Percentiles rank a stretch among this genome's conserved stretches.
phyloP scores from a whole-genome alignment of 805 yeast species.

The Candida piceae region DNA sequence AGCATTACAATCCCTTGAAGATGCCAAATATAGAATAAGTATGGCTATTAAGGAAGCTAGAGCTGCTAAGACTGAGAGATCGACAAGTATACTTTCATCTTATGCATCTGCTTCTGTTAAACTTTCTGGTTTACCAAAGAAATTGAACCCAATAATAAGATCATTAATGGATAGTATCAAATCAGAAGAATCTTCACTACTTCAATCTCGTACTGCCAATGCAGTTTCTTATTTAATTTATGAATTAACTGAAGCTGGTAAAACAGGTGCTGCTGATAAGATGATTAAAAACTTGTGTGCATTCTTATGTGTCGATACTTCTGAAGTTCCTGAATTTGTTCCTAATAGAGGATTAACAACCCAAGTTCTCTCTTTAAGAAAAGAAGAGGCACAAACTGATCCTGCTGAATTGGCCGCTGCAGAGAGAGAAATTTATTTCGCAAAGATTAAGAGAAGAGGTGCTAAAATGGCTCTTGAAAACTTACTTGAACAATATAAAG shows the following conservation, averaged over 20 bases:
- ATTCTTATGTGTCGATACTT: constrained; percentile 89
- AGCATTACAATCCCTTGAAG: constrained; percentile 69
- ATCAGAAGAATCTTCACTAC: constrained; percentile 55
- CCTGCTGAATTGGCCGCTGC: constrained; percentile 55
- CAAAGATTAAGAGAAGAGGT: constrained; percentile 80
- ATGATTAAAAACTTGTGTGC: constrained; percentile 88
- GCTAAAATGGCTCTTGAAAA: constrained; percentile 65
- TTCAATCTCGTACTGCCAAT: constrained; percentile 68
- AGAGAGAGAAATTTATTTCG: constrained; percentile 63
- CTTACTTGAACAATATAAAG: constrained; percentile 50
- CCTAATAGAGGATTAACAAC: constrained; percentile 53
- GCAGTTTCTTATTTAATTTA: constrained; percentile 61
- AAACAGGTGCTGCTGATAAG: constrained; percentile 77
- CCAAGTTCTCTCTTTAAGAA: constrained; percentile 65
- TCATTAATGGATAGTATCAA: constrained; percentile 91
- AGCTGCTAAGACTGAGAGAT: constrained; percentile 44
- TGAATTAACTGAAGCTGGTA: constrained; percentile 52
- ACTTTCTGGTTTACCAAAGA: constrained; percentile 69
- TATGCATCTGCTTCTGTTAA: constrained; percentile 71
- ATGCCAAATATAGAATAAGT: constrained; percentile 63
- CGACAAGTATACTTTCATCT: constrained; percentile 60
- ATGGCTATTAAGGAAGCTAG: constrained; percentile 68
- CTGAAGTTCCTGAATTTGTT: constrained; percentile 89
- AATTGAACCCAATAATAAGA: constrained; percentile 82
- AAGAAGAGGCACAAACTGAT: constrained; percentile 67